A percentile compares a stretch with the other conserved stretches of the same genome.
These are phyloP conservation scores for Kockovaella imperatae DNA, from an alignment of 768 basidiomycete genomes.

Conservation along the genomic window DNA sequence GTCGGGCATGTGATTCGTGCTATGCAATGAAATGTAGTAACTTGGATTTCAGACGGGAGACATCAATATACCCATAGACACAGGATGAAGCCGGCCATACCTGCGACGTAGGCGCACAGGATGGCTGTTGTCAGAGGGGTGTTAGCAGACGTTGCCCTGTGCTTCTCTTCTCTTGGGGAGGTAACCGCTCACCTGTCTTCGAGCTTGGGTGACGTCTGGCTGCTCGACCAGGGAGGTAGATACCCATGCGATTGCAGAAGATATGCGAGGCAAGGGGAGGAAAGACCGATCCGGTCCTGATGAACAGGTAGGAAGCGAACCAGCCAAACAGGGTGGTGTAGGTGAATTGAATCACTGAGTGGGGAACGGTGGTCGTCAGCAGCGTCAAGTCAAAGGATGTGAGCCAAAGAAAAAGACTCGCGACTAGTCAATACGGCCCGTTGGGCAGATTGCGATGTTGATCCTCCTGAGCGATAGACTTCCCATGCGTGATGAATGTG, in stretches of 20 bases:
- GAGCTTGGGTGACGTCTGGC: conserved; percentile 52
- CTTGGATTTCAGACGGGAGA: neutral
- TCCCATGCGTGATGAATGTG: conserved; percentile 92
- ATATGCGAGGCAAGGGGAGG: conserved; percentile 72
- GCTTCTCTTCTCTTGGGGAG: neutral
- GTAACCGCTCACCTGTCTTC: conserved; percentile 50
- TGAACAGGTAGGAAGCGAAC: conserved; percentile 74
- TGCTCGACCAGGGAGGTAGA: conserved; percentile 63
- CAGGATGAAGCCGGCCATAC: conserved; percentile 55
- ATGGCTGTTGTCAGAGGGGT: conserved; percentile 49
- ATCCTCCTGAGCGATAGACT: conserved; percentile 64
- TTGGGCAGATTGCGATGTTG: conserved; percentile 57
- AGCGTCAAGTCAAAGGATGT: neutral
- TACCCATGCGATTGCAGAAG: conserved; percentile 91
- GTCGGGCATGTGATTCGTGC: neutral
- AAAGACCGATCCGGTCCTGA: conserved; percentile 70
- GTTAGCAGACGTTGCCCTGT: neutral
- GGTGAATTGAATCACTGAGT: conserved; percentile 71
- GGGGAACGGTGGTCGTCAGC: neutral
- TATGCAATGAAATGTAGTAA: neutral
- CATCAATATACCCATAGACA: neutral
- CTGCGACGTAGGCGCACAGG: conserved; percentile 52
- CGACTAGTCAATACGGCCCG: conserved; percentile 49
- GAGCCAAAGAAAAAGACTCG: conserved; percentile 45
- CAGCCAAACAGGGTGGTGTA: conserved; percentile 94